A percentile compares a stretch with the other conserved stretches of the same genome.
Evolutionary conservation across 768 basidiomycete species (phyloP).

Genomic region (Pisolithus tinctorius): DNA sequence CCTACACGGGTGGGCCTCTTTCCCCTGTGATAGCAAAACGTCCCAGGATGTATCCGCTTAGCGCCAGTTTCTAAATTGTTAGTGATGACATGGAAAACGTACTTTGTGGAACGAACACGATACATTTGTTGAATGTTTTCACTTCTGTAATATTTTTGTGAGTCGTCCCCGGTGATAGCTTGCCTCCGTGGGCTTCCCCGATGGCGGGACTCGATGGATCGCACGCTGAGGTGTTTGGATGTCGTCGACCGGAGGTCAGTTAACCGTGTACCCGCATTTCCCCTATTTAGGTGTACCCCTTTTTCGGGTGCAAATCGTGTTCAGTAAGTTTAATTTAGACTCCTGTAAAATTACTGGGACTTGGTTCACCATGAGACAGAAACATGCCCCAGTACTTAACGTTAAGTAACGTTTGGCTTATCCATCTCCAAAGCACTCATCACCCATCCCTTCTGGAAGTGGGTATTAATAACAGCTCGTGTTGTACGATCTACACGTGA

Average conservation of each 20-base stretch:
- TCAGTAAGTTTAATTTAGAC: too few species aligned
- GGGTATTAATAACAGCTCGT: too few species aligned
- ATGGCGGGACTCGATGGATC: conserved; percentile 2
- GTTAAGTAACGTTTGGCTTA: too few species aligned
- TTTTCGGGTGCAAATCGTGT: not conserved
- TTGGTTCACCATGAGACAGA: too few species aligned
- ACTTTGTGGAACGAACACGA: conserved; percentile 16
- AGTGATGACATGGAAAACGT: conserved; percentile 7
- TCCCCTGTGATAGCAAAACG: conserved; percentile 26
- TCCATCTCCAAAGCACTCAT: too few species aligned
- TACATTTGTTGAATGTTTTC: conserved; percentile 6
- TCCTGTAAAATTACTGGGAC: too few species aligned
- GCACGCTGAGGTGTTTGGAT: conserved; percentile 3
- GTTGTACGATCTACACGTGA: too few species aligned
- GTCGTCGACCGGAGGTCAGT: not conserved
- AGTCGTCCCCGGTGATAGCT: not conserved
- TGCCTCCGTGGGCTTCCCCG: not conserved
- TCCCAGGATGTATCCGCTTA: not conserved
- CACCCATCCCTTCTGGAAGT: too few species aligned
- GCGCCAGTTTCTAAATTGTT: not conserved
- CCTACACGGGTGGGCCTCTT: conserved; percentile 39
- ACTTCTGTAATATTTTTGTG: not conserved
- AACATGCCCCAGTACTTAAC: too few species aligned
- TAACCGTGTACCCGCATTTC: not conserved
- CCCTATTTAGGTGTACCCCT: not conserved